Conservation (phyloP, 352 stramenopile species). For the Phytophthora multivora region DNA sequence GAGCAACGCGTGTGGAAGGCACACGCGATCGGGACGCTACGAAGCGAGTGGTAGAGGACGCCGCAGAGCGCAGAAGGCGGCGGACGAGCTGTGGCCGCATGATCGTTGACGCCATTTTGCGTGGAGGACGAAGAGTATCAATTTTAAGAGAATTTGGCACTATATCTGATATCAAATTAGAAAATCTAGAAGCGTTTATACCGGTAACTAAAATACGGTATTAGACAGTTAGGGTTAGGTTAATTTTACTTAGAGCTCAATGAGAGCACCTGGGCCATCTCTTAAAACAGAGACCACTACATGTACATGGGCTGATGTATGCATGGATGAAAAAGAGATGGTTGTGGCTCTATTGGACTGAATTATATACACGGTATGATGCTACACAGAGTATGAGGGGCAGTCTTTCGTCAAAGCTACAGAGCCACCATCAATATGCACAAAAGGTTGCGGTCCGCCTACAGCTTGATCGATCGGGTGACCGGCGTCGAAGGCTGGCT, state of each 20-base stretch:
- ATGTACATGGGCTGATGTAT: not conserved
- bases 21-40: not conserved
- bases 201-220: too few relatives aligned
- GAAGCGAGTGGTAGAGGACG: not conserved
- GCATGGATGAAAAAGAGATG: constrained; percentile 13
- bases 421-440: constrained; percentile 31
- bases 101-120: constrained; percentile 6
- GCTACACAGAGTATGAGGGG: constrained; percentile 24
- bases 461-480: constrained; percentile 24
- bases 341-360: constrained; percentile 25
- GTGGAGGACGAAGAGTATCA: not conserved
- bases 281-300: too few relatives aligned
- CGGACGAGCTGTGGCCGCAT: constrained; percentile 32
- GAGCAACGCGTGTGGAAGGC: not conserved
- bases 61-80: constrained; percentile 10
- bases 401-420: constrained; percentile 8
- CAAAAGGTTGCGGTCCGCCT: constrained; percentile 32
- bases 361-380: constrained; percentile 24
- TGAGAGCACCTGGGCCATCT: too few relatives aligned
- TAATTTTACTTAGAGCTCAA: too few relatives aligned
- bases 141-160: too few relatives aligned
- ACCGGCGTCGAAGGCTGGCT: constrained; percentile 25
- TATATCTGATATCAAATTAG: too few relatives aligned
- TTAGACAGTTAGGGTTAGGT: too few relatives aligned
- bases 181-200: too few relatives aligned